These are phyloP conservation scores for Tilletiopsis washingtonensis DNA, from an alignment of 1,284 basidiomycete genomes.

Conservation along the genomic window DNA sequence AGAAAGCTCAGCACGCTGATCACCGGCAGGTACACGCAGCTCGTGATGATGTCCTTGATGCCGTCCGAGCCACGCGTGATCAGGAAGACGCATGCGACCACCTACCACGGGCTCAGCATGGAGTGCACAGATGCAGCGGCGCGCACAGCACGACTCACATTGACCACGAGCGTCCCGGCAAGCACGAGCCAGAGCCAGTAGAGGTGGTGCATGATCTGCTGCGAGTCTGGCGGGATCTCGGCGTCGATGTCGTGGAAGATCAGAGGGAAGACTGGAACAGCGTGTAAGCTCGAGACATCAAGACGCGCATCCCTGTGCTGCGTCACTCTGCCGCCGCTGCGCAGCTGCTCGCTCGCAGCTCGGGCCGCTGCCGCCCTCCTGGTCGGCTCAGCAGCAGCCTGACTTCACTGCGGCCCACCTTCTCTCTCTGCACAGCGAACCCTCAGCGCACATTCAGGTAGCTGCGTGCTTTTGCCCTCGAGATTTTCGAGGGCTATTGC, in stretches of 20 bases:
- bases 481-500: too few relatives aligned
- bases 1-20: constrained; percentile 76
- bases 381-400: too few relatives aligned
- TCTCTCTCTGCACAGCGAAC: too few relatives aligned
- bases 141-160: constrained; percentile 54
- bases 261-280: constrained; percentile 89
- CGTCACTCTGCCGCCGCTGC: too few relatives aligned
- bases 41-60: constrained; percentile 64
- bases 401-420: too few relatives aligned
- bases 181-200: constrained; percentile 50
- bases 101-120: neutral
- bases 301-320: neutral
- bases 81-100: constrained; percentile 81
- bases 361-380: too few relatives aligned
- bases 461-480: too few relatives aligned
- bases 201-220: constrained; percentile 69
- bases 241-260: constrained; percentile 84
- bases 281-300: too few relatives aligned
- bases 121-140: too few relatives aligned
- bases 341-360: too few relatives aligned
- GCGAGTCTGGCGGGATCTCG: constrained; percentile 76
- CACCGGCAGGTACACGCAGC: constrained; percentile 69
- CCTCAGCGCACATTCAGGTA: too few relatives aligned
- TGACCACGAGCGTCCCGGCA: constrained; percentile 68
- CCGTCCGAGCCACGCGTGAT: constrained; percentile 67